Base-by-base conservation (phyloP, 768 basidiomycete genomes). In the Phylloporus arenicola region DNA sequence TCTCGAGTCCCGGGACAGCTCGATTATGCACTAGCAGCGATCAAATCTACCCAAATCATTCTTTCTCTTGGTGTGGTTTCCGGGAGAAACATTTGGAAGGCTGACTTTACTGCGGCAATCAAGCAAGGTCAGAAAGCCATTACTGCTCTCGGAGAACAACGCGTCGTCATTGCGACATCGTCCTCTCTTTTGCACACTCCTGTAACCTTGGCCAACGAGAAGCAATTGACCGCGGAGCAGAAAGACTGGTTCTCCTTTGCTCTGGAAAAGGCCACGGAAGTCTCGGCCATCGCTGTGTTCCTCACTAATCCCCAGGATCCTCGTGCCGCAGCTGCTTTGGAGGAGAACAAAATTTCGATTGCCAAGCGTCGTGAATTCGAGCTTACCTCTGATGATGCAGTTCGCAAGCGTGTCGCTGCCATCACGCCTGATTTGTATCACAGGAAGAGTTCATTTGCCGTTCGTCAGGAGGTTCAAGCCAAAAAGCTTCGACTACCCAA, bases 61-160 rank as follows among this genome's bases (percentile, higher is more conserved):
- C 80, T 99, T 46, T 98, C 96, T 35, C 84, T 98, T 55, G 96
- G 96, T 72, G 70, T 97, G 54, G 89, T 99, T 57, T 98, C 96
- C 40, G 96, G 96, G 48, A 92, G 96, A 68, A 97, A 97, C 80
- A 91, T 99, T 76, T 99, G 96, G 96, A 99, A 98, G 83, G 86
- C 83, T 55, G 94, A 98, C 73, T 85, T 98, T 61, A 75, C 78
- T 56, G 83, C 82, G 48, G 85, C 91, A 51, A 80, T 93, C 72
- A 84, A 85, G 68, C 72, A 81, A 42, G 90, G 81, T 49, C 85
- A 94, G 75, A 87, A 84, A 70, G 93, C 91, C 42, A 75, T 96
- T 61, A 82, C 84, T 47, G 76, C 75, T 37, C 85, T 98, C 62
- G 93, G 94, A 52, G 72, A 78, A 54, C 85, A 89, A 54, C 90